phyloP scores from a whole-genome alignment of 148 eudicot species.

The Pouteria glomerata region DNA sequence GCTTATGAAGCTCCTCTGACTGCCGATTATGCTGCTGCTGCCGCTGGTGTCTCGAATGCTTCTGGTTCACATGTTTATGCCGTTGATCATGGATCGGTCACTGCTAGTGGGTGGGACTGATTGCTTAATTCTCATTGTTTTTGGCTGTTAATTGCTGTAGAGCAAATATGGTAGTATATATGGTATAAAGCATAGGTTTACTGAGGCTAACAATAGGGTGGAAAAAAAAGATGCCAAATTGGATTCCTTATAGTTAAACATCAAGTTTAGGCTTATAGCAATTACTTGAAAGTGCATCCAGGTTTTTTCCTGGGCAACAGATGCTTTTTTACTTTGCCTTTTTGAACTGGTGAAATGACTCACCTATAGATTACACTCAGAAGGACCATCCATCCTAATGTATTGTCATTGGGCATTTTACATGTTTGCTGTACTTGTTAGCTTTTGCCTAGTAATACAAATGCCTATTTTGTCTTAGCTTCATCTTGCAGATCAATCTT shows the following conservation, averaged over 20 bases:
- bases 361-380: background rate
- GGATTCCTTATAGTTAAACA: background rate
- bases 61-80: slow-evolving; percentile 19
- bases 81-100: slow-evolving; percentile 34
- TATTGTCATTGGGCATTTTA: too few species aligned
- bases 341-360: slow-evolving; percentile 1
- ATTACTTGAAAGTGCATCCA: background rate
- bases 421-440: too few species aligned
- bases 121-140: background rate
- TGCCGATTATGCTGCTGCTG: slow-evolving; percentile 4
- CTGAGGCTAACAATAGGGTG: background rate
- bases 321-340: background rate
- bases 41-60: slow-evolving; percentile 2
- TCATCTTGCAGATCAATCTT: background rate
- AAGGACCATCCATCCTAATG: too few species aligned
- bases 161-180: background rate
- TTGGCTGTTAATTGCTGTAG: slow-evolving; percentile 12
- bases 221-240: slow-evolving; percentile 1
- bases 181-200: too few species aligned
- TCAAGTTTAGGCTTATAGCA: background rate
- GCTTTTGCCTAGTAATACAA: background rate
- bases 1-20: background rate
- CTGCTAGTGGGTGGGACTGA: slow-evolving; percentile 63
- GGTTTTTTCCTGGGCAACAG: background rate
- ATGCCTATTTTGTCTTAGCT: slow-evolving; percentile 4